Evolutionary conservation across 164 flowering plant species (phyloP).

Genomic region (Umbellularia californica): DNA sequence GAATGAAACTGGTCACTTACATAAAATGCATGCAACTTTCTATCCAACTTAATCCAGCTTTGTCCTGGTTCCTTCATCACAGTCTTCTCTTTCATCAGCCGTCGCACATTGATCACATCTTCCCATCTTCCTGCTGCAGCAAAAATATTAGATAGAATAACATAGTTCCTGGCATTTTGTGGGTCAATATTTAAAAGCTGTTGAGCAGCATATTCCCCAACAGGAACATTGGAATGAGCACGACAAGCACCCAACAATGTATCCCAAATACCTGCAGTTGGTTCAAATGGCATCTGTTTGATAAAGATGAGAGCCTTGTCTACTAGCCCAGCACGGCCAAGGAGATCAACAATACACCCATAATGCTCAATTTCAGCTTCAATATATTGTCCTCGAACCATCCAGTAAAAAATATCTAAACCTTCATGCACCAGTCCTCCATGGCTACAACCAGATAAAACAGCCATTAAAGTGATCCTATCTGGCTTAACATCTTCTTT

Average conservation of each 20-base stretch:
- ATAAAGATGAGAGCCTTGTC: constrained; percentile 24
- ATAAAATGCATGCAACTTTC: constrained; percentile 23
- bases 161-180: constrained; percentile 30
- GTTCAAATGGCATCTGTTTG: constrained; percentile 25
- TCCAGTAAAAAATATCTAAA: constrained; percentile 18
- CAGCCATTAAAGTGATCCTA: constrained; percentile 25
- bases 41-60: constrained; percentile 27
- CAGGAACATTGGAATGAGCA: constrained; percentile 19
- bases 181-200: constrained; percentile 28
- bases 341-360: constrained; percentile 33
- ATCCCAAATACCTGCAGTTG: constrained; percentile 33
- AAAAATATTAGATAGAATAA: constrained; percentile 30
- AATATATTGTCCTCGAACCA: constrained; percentile 13
- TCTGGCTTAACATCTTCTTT: constrained; percentile 22
- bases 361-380: constrained; percentile 27
- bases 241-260: constrained; percentile 29
- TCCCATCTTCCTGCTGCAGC: constrained; percentile 31
- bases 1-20: constrained; percentile 23
- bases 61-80: constrained; percentile 29
- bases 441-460: constrained; percentile 32
- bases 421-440: constrained; percentile 34
- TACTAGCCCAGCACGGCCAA: constrained; percentile 29
- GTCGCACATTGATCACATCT: constrained; percentile 23
- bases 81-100: constrained; percentile 22
- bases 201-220: constrained; percentile 29